Evolutionary conservation across 139 green algal genomes (phyloP).

Genomic region (Edaphochlamys debaryana): DNA sequence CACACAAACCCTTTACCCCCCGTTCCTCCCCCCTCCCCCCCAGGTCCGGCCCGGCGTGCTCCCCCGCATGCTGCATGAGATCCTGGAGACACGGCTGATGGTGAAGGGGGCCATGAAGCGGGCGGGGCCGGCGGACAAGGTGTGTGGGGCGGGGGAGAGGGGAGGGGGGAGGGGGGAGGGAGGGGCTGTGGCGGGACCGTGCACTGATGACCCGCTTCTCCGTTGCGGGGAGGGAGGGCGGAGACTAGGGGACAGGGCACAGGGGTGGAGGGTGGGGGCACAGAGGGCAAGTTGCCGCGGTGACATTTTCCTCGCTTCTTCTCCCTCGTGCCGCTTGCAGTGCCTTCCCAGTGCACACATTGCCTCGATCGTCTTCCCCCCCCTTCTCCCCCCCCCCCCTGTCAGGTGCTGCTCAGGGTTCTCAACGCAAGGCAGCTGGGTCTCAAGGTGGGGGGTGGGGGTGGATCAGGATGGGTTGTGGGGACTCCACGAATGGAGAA

Average conservation of each 20-base stretch:
- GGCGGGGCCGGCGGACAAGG: constrained; percentile 52
- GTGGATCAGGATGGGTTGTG: no score
- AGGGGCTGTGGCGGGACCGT: background rate
- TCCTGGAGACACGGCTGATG: constrained; percentile 96
- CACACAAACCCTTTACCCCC: background rate
- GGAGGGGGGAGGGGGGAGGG: background rate
- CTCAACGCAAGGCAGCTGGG: constrained; percentile 97
- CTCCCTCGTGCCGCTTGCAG: no score
- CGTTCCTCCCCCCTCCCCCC: background rate
- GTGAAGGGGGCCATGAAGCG: constrained; percentile 94
- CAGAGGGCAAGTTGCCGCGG: no score
- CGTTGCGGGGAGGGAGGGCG: no score
- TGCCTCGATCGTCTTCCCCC: background rate
- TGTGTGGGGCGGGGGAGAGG: background rate
- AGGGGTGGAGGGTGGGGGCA: no score
- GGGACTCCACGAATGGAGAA: no score
- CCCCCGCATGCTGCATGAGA: constrained; percentile 93
- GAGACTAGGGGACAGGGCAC: no score
- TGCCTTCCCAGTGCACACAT: no score
- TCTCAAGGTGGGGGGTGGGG: no score
- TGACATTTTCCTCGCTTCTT: no score
- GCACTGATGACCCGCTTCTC: no score
- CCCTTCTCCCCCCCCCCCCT: background rate
- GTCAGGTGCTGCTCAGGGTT: constrained; percentile 81
- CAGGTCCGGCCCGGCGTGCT: constrained; percentile 81